Evolutionary conservation across 108 stramenopile species (phyloP), one percentile per base, ranked within the genome.

Genomic region (Nitzschia sp.): DNA sequence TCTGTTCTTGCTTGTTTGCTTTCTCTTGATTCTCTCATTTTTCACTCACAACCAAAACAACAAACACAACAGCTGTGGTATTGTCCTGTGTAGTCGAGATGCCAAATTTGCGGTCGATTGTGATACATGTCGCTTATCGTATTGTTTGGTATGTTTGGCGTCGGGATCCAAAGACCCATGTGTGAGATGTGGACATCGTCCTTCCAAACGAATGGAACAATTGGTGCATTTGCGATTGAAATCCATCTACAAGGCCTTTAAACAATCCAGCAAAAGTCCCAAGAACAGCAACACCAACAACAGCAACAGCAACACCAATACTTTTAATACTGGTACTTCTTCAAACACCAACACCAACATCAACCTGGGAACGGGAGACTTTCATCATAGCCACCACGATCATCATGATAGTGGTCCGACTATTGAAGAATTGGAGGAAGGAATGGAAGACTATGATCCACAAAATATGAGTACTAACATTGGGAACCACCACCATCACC

Each of bases 101-200:
- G 91, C 91, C 30, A 96, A 96, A 72, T 96, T 96, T 82, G 95
- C 92, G 31, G 92, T 96, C n/a, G 95, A 96, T 52, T 96, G 95
- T 67, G 92, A 93, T 72, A 96, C 91, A 1, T 96, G 95, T 53
- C 82, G 80, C 69, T 78, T 96, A 63, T 85, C 89, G 2, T 96
- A 94, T 64, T 96, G 95, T 54, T 79, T 96, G 27, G 92, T 96
- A 31, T 96, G 95, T 63, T 76, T 96, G 22, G 92, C 92, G 17
- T 81, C 82, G 53, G 95, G 92, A 21, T 86, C 80, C 31, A 96
- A 96, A 61, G 95, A 96, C 66, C 86, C 92, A 8, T 96, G 95
- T 66, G 89, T 94, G 11, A 75, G 92, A 35, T 96, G 95, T 69
- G 90, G 91, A 27, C 90, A 90, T 64, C 79, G 92, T 9, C 92